Evolutionary conservation across 805 yeast species (phyloP), one percentile per base, ranked within the genome.

Genomic region (Suhomyces xylopsoci): DNA sequence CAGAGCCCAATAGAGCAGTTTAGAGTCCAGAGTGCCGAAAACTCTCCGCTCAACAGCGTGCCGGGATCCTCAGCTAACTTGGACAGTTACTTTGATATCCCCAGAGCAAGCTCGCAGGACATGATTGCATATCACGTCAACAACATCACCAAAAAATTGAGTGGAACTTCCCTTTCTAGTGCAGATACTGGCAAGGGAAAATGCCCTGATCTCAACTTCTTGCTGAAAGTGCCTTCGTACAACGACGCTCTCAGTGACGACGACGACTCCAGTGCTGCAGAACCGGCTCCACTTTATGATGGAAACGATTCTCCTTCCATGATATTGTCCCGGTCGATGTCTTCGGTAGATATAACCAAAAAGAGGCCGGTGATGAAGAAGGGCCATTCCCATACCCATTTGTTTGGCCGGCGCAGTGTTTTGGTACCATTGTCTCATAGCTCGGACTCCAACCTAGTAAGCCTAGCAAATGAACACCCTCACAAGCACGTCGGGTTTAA

Each of bases 191-290:
- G 17, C 7, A 38, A 15, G 10, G 22, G 17, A 10, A 36, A 45
- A 20, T 22, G 45, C n/a, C 54, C 62, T 8, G 48, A 40, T 19
- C 41, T 56, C 43, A 71, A 71, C 53, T 56, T 69, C 7, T 58
- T 71, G 15, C 65, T 63, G 54, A 60, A 60, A 47, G 70, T 74
- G 6, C 80, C 80, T 0, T 65, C 76, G 36, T 75, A 75, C 52
- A 66, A 65, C 5, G 70, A 72, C 51, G 80, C 79, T 0, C 55
- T 72, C 8, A 75, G 72, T 32, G 73, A 69, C 12, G 74, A 73
- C 46, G 73, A 67, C 10, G 71, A 65, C 19, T 61, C 56, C 8
- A 51, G 40, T 6, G 56, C 46, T 19, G 54, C 52, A 7, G 55
- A 45, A 22, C 56, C 55, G 12, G 67, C 69, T 7, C 69, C 69